Percentiles rank a stretch among this genome's conserved stretches.
Conservation (phyloP, 371 early-diverging fungal genomes). For the Syncephalastrum sp. region DNA sequence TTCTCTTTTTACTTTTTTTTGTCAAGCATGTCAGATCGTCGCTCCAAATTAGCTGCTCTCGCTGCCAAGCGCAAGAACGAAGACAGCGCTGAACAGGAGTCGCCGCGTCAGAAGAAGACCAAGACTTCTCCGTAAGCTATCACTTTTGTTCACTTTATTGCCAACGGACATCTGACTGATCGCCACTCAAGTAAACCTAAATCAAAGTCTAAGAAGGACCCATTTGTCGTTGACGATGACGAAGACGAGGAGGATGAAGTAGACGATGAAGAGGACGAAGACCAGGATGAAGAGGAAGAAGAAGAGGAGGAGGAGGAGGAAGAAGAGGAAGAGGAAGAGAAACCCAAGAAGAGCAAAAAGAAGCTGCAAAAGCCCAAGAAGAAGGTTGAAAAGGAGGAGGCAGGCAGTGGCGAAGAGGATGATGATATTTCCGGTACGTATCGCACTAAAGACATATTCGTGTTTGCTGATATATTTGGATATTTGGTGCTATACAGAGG, state of each 20-base stretch:
- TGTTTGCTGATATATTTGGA: not conserved
- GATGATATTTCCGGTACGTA: constrained; percentile 30
- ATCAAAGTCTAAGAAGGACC: constrained; percentile 12
- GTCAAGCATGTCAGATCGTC: constrained; percentile 19
- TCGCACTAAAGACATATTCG: not conserved
- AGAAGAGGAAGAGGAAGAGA: constrained; percentile 30
- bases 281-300: constrained; percentile 5
- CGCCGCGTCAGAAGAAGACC: constrained; percentile 13
- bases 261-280: not conserved
- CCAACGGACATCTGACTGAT: not conserved
- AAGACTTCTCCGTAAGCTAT: constrained; percentile 7
- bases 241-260: constrained; percentile 19
- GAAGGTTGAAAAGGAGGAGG: constrained; percentile 25
- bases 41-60: constrained; percentile 20
- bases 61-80: constrained; percentile 18
- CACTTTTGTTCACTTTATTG: not conserved
- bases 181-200: constrained; percentile 1
- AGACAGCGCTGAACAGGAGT: constrained; percentile 9
- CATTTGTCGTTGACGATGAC: constrained; percentile 20
- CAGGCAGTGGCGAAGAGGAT: constrained; percentile 27
- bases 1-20: not conserved
- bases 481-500: constrained; percentile 32
- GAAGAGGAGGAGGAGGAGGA: constrained; percentile 13
- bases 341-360: constrained; percentile 6
- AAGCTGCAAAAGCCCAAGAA: constrained; percentile 7